These are phyloP conservation scores for Kernera saxatilis DNA, from an alignment of 345 rosid species.

Conservation along the genomic window DNA sequence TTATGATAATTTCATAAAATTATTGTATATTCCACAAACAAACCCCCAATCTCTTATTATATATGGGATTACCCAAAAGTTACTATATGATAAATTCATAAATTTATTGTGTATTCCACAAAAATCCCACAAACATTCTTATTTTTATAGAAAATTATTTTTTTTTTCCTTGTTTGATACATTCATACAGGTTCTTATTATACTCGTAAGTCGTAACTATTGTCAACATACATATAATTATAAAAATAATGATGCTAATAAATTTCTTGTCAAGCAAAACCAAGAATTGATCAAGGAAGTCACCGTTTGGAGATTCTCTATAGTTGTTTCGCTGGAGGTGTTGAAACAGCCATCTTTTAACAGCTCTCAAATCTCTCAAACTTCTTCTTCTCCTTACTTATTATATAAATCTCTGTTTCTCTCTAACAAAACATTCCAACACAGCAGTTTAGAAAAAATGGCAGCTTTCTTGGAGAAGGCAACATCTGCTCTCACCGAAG, in stretches of 20 bases:
- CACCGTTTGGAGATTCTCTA: conserved; percentile 23
- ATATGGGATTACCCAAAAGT: no score
- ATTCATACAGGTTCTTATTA: no score
- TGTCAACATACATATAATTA: neutral
- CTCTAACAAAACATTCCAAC: conserved; percentile 7
- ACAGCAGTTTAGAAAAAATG: neutral
- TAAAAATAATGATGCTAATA: neutral
- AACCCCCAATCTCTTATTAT: no score
- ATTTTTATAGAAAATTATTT: no score
- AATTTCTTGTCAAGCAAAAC: conserved; percentile 3
- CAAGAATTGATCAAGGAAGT: conserved; percentile 24
- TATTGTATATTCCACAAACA: no score
- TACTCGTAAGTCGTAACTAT: no score
- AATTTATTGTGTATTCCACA: no score
- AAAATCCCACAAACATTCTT: no score
- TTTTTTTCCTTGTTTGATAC: no score
- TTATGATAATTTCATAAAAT: no score
- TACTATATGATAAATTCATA: no score
- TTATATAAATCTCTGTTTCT: conserved; percentile 22
- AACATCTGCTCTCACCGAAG: conserved; percentile 18
- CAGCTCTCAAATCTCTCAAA: conserved; percentile 22
- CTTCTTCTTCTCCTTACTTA: neutral
- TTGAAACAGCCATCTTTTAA: conserved; percentile 29
- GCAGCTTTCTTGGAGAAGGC: conserved; percentile 12
- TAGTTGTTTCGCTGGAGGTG: conserved; percentile 27